Evolutionary conservation across 352 stramenopile genomes (phyloP), one percentile per base, ranked within the genome.

Genomic region (Globisporangium acanthophoron): DNA sequence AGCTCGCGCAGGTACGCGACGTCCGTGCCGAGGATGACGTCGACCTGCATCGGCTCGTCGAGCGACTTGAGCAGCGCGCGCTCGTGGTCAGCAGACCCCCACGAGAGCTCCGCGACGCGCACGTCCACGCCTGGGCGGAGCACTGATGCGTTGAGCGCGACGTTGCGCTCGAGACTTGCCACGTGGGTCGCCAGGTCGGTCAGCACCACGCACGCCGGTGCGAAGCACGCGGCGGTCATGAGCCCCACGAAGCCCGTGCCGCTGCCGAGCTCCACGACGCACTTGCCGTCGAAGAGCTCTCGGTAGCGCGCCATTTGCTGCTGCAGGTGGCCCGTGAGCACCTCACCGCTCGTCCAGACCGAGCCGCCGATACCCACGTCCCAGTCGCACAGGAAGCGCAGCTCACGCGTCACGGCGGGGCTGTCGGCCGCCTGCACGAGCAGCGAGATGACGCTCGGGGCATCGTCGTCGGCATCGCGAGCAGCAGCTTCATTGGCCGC

Each of bases 21-120:
- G 54, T 94, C 84, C 3, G 84, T 94, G 46, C 84, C 84, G 40
- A 94, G 55, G 50, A 94, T 90, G 58, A 90, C 70, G 60, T 94
- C 76, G 7, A 92, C 67, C 20, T 70, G 61, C 15, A 49, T 35
- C 5, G 43, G 44, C 27, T 64, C 56, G 27, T 48, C 58, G 62
- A 50, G 51, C 31, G 13, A 58, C 4, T 48, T 41, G 16, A 90
- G 59, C 21, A 91, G 59, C 51, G 66, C 64, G 13, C 52, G 65
- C 51, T 85, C 73, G 48, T 92, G 78, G 27, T 61, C 59, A 0
- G 41, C 27, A 0, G 58, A 70, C 6, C 82, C 80, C 82, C 82
- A 92, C 8, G 65, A 66, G 15, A 92, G 65, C 64, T 92, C 80
- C 45, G 55, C 41, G 11, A 85, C 77, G 45, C 74, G 65, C 15